A percentile compares a stretch with the other conserved stretches of the same genome.
These are phyloP conservation scores for Ogataea pini DNA, from an alignment of 805 yeast genomes.

Conservation along the genomic window DNA sequence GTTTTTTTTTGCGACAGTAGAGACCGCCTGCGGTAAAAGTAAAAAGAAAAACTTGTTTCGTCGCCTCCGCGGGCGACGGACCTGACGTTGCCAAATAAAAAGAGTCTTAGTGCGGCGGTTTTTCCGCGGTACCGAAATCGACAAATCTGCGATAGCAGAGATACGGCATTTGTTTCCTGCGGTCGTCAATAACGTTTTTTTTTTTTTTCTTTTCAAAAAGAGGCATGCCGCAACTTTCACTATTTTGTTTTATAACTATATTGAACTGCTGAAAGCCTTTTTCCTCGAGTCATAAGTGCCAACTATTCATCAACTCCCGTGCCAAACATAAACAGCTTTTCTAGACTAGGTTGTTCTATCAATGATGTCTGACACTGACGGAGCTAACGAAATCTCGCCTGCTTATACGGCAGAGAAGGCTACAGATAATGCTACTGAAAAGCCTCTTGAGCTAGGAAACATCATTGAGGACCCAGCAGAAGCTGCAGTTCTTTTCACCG, in stretches of 20 bases:
- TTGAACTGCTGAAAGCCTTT: background rate
- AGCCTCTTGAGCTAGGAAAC: constrained; percentile 26
- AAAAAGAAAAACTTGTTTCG: too few relatives aligned
- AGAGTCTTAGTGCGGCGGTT: background rate
- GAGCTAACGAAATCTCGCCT: constrained; percentile 1
- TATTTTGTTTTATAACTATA: background rate
- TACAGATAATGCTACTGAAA: constrained; percentile 17
- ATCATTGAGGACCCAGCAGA: constrained; percentile 32
- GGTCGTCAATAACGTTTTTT: constrained; percentile 2
- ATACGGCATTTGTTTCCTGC: constrained; percentile 4
- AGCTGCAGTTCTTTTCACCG: constrained; percentile 29
- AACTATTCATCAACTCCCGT: too few relatives aligned
- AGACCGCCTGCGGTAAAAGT: background rate
- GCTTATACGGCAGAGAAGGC: constrained; percentile 11
- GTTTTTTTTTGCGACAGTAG: background rate
- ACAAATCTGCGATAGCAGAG: constrained; percentile 5
- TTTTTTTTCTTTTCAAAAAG: background rate
- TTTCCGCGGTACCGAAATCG: background rate
- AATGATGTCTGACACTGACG: constrained; percentile 2
- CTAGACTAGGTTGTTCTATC: too few relatives aligned
- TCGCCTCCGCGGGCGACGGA: too few relatives aligned
- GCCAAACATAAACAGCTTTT: too few relatives aligned
- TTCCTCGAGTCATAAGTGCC: background rate
- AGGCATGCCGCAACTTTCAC: background rate
- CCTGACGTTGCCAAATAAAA: background rate